phyloP scores from a whole-genome alignment of 2,329 filamentous ascomycete genomes.

The Coniochaeta sp. region DNA sequence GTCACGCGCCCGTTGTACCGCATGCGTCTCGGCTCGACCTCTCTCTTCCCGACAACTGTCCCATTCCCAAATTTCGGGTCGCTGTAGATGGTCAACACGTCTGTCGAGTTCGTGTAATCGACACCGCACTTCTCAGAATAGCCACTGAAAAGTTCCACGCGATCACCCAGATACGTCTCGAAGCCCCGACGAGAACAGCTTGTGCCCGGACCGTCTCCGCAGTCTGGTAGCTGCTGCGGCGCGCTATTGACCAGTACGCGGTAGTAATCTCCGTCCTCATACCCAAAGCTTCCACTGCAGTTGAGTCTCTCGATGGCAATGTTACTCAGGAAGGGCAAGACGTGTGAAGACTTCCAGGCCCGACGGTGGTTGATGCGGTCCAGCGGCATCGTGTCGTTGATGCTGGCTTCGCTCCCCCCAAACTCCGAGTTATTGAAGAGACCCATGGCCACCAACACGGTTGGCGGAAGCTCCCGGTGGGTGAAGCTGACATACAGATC shows the following conservation, averaged over 20 bases:
- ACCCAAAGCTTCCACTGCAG: conserved; percentile 50
- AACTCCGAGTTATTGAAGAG: conserved; percentile 62
- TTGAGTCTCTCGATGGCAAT: conserved; percentile 59
- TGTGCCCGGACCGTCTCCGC: conserved; percentile 35
- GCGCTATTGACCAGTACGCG: conserved; percentile 36
- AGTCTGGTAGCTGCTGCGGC: conserved; percentile 33
- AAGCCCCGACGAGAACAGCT: conserved; percentile 33
- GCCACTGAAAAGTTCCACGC: conserved; percentile 29
- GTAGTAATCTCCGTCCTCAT: conserved; percentile 42
- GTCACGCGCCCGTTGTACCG: background rate
- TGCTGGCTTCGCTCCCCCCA: conserved; percentile 36
- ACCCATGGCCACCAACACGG: conserved; percentile 59
- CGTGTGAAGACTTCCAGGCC: conserved; percentile 55
- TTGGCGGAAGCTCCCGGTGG: conserved; percentile 61
- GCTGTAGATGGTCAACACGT: conserved; percentile 25
- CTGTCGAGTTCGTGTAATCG: conserved; percentile 26
- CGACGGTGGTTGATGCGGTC: conserved; percentile 56
- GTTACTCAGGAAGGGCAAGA: conserved; percentile 60
- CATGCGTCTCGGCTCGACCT: background rate
- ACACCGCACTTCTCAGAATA: conserved; percentile 32
- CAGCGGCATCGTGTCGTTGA: conserved; percentile 60
- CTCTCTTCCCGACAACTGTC: conserved; percentile 17
- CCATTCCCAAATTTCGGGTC: conserved; percentile 18
- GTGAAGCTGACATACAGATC: conserved; percentile 64
- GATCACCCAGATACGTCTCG: conserved; percentile 28